Evolutionary conservation across 2,329 filamentous ascomycete species (phyloP), one percentile per base, ranked within the genome.

Genomic region (Trichoderma koningiopsis): DNA sequence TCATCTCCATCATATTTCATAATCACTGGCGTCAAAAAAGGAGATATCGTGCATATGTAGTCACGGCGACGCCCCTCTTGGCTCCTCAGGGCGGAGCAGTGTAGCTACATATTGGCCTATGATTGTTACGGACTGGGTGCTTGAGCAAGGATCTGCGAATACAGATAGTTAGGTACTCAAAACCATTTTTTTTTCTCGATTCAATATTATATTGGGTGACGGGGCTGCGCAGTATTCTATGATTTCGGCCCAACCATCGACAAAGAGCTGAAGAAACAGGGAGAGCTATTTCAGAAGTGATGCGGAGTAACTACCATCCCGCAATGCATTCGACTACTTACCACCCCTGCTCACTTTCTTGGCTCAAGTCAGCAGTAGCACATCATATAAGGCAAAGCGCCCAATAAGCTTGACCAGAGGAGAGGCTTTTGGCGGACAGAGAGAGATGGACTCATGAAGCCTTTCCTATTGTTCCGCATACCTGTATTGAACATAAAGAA

Each of bases 61-160:
- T 59, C 53, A 67, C 40, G 53, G 63, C 55, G 55, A 67, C 63
- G 63, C 55, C 63, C 63, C 53, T 59, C 63, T 49, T 37, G 4
- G 37, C 49, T 58, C 63, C 63, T 66, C 53, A 19, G n/a, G 33
- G 33, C 33, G 35, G 14, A 43, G 22, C 57, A 59, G 13, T 19
- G 43, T 24, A 29, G 10, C 22, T 43, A n/a, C 37, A 19, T n/a
- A 19, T n/a, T n/a, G 16, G 6, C 16, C 40, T n/a, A 43, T 19
- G 29, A 7, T 49, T 49, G 10, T 24, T 49, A 24, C 57, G 13
- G 29, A 29, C 8, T 59, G n/a, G 40, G 29, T 47, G 22, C 29
- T 37, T 63, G 35, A 47, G 29, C 60, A 53, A 31, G 60, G 60
- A 37, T 63, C n/a, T 52, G 16, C n/a, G 16, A 43, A 35, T 43